Conservation (phyloP, 2,329 filamentous ascomycete genomes). For the Pseudocercospora vitis region DNA sequence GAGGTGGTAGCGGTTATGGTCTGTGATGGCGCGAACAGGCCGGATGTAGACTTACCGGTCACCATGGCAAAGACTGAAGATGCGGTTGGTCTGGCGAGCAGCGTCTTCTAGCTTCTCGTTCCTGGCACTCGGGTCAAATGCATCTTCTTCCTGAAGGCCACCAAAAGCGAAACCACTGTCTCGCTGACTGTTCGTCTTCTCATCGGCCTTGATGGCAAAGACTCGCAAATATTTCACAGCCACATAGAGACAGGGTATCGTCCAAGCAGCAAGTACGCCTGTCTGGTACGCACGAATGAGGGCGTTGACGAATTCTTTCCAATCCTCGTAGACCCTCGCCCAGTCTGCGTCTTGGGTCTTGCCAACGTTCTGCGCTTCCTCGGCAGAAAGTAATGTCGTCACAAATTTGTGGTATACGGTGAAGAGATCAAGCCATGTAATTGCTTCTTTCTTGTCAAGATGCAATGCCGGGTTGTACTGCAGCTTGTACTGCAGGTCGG, state of each 20-base stretch:
- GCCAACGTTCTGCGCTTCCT: slow-evolving; percentile 54
- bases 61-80: slow-evolving; percentile 85
- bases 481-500: slow-evolving; percentile 69
- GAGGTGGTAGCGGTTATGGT: neutral
- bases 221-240: slow-evolving; percentile 81
- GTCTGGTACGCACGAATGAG: slow-evolving; percentile 80
- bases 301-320: slow-evolving; percentile 78
- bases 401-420: slow-evolving; percentile 79
- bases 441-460: slow-evolving; percentile 59
- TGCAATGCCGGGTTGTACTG: slow-evolving; percentile 57
- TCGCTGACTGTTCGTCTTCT: slow-evolving; percentile 57
- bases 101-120: slow-evolving; percentile 88
- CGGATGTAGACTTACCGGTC: slow-evolving; percentile 66
- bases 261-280: slow-evolving; percentile 80
- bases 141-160: slow-evolving; percentile 80
- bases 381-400: slow-evolving; percentile 67
- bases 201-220: slow-evolving; percentile 89
- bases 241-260: slow-evolving; percentile 84
- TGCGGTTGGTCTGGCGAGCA: slow-evolving; percentile 83
- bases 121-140: slow-evolving; percentile 72
- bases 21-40: neutral
- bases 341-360: slow-evolving; percentile 59
- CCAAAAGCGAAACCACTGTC: slow-evolving; percentile 35
- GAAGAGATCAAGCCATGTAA: slow-evolving; percentile 86
- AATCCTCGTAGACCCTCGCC: slow-evolving; percentile 79